A percentile compares a stretch with the other conserved stretches of the same genome.
These are phyloP conservation scores for Lichtheimia ornata DNA, from an alignment of 371 early-diverging fungal species.

Conservation along the genomic window DNA sequence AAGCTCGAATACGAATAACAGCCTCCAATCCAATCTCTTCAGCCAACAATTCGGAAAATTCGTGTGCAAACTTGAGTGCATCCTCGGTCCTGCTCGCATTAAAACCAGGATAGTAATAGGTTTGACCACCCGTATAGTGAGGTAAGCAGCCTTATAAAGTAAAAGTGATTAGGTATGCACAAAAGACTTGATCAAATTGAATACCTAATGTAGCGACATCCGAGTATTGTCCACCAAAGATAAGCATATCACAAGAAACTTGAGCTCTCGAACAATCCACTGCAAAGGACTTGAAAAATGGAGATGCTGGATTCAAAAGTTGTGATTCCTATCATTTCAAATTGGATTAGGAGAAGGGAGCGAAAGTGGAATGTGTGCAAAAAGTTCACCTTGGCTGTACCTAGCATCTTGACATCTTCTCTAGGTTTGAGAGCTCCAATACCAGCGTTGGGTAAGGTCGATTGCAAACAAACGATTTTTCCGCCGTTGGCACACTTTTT, in stretches of 20 bases:
- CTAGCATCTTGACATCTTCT: slow-evolving; percentile 84
- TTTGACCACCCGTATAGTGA: slow-evolving; percentile 93
- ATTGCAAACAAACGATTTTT: slow-evolving; percentile 86
- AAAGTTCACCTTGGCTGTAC: slow-evolving; percentile 68
- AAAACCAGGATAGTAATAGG: slow-evolving; percentile 95
- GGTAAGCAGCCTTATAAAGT: slow-evolving; percentile 64
- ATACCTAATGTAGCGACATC: slow-evolving; percentile 92
- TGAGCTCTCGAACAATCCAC: slow-evolving; percentile 91
- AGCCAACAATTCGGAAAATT: slow-evolving; percentile 83
- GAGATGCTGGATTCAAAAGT: slow-evolving; percentile 78
- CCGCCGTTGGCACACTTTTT: slow-evolving; percentile 79
- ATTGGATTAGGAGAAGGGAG: not conserved
- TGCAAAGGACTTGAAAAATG: slow-evolving; percentile 94
- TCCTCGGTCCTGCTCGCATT: slow-evolving; percentile 87
- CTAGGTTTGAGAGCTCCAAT: slow-evolving; percentile 81
- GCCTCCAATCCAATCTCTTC: slow-evolving; percentile 93
- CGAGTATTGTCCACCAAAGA: slow-evolving; percentile 86
- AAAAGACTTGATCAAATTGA: no score
- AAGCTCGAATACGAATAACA: slow-evolving; percentile 94
- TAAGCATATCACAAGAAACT: slow-evolving; percentile 91
- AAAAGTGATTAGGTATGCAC: no score
- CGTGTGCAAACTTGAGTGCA: slow-evolving; percentile 85
- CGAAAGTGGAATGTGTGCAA: not conserved
- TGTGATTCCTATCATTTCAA: slow-evolving; percentile 62
- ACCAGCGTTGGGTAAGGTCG: slow-evolving; percentile 81